phyloP scores from a whole-genome alignment of 441 rosid species.

The Populus trichocarpa region DNA sequence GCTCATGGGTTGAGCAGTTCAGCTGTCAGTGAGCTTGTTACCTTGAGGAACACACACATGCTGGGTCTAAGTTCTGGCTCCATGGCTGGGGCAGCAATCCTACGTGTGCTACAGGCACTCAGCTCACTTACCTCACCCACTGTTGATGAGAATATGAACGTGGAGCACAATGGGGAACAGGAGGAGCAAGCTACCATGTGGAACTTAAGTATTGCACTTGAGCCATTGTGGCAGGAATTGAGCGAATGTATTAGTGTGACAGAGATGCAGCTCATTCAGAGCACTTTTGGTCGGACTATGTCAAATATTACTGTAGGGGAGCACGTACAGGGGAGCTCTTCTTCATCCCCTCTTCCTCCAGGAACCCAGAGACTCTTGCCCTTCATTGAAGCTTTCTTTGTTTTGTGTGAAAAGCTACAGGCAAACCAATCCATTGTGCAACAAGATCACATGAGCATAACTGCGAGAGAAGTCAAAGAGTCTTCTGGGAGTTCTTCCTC shows the following conservation, averaged over 20 bases:
- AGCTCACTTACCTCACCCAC: conserved; percentile 56
- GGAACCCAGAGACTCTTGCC: conserved; percentile 95
- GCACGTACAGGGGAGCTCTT: conserved; percentile 51
- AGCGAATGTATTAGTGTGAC: conserved; percentile 86
- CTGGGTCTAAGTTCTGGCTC: conserved; percentile 85
- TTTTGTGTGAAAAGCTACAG: conserved; percentile 88
- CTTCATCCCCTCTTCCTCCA: conserved; percentile 74
- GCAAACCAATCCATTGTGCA: conserved; percentile 48
- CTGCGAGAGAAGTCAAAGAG: conserved; percentile 85
- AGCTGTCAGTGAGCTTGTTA: conserved; percentile 76
- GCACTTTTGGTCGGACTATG: conserved; percentile 36
- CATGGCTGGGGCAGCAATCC: conserved; percentile 91
- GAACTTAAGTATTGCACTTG: conserved; percentile 69
- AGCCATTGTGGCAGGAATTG: conserved; percentile 93
- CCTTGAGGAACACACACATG: conserved; percentile 73
- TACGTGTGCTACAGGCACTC: conserved; percentile 87
- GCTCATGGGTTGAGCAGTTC: conserved; percentile 78
- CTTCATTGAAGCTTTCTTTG: conserved; percentile 95
- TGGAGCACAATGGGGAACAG: conserved; percentile 45
- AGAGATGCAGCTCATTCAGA: conserved; percentile 78
- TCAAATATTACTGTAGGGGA: conserved; percentile 54
- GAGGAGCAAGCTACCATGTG: conserved; percentile 73
- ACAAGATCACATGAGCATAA: conserved; percentile 64
- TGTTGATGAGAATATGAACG: conserved; percentile 34
- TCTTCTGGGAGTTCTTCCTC: conserved; percentile 50